phyloP scores from a whole-genome alignment of 805 yeast species.

The Nakazawaea ambrosiae region DNA sequence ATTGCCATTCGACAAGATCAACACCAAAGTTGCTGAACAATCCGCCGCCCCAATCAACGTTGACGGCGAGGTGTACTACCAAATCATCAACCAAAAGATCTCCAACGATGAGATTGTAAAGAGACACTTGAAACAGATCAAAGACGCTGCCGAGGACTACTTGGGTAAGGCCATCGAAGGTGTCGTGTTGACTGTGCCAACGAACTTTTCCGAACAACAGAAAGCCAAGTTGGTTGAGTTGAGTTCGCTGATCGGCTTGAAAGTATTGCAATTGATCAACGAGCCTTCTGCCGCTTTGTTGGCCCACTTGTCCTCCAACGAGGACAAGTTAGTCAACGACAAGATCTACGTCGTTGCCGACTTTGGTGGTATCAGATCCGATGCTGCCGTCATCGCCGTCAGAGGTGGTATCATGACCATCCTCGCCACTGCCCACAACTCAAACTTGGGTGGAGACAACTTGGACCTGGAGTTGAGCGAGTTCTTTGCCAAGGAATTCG shows the following conservation, averaged over 20 bases:
- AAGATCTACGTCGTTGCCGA: constrained; percentile 88
- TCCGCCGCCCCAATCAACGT: constrained; percentile 64
- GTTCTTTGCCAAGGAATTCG: constrained; percentile 87
- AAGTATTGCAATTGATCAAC: constrained; percentile 78
- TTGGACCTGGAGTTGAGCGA: constrained; percentile 77
- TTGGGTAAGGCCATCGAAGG: constrained; percentile 76
- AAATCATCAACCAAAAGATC: constrained; percentile 46
- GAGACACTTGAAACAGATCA: constrained; percentile 79
- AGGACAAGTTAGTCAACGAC: constrained; percentile 47
- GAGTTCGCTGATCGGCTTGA: constrained; percentile 65
- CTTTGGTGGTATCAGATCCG: constrained; percentile 93
- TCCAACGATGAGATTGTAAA: constrained; percentile 72
- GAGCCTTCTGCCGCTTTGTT: constrained; percentile 91
- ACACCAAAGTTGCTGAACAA: constrained; percentile 52
- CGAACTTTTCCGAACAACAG: constrained; percentile 75
- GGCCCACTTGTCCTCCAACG: constrained; percentile 57
- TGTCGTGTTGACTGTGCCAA: constrained; percentile 85
- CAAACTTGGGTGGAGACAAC: constrained; percentile 79
- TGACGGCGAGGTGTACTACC: constrained; percentile 63
- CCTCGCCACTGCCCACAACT: constrained; percentile 77
- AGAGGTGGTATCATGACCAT: constrained; percentile 93
- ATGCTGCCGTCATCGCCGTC: constrained; percentile 87
- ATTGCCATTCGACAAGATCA: constrained; percentile 59
- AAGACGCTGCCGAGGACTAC: constrained; percentile 87
- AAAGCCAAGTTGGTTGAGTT: constrained; percentile 53